Evolutionary conservation across 2,329 filamentous ascomycete genomes (phyloP).

Genomic region (Xylaria digitata): DNA sequence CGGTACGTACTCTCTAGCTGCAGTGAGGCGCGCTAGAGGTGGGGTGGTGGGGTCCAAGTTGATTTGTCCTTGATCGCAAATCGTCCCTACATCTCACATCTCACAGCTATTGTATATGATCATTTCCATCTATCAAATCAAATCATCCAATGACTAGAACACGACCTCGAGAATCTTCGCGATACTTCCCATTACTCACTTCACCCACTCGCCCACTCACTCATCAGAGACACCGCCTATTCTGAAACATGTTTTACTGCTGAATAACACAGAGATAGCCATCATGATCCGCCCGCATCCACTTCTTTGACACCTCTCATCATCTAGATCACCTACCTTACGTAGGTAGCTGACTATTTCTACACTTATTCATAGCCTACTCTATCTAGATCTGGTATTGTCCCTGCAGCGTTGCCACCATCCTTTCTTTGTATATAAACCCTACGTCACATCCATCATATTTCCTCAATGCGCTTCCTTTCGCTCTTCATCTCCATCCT

Average conservation of each 20-base stretch:
- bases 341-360: background rate
- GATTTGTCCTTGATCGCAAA: constrained; percentile 43
- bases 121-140: constrained; percentile 1
- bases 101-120: background rate
- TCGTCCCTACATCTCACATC: constrained; percentile 18
- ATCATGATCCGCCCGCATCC: constrained; percentile 4
- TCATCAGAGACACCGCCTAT: constrained; percentile 9
- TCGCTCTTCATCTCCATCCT: constrained; percentile 54
- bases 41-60: constrained; percentile 36
- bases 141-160: constrained; percentile 5
- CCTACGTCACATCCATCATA: constrained; percentile 30
- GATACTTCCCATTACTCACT: constrained; percentile 11
- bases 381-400: constrained; percentile 22
- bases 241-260: constrained; percentile 19
- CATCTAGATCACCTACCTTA: background rate
- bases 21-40: constrained; percentile 31
- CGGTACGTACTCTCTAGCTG: constrained; percentile 26
- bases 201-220: background rate
- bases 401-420: constrained; percentile 7
- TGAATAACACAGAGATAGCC: constrained; percentile 20
- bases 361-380: constrained; percentile 11
- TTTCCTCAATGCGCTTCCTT: constrained; percentile 53
- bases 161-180: constrained; percentile 22
- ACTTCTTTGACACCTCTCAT: background rate
- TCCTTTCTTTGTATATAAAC: constrained; percentile 33